A percentile compares a stretch with the other conserved stretches of the same genome.
Conservation (phyloP, 2,329 filamentous ascomycete genomes). For the Fusarium sarcochroum region DNA sequence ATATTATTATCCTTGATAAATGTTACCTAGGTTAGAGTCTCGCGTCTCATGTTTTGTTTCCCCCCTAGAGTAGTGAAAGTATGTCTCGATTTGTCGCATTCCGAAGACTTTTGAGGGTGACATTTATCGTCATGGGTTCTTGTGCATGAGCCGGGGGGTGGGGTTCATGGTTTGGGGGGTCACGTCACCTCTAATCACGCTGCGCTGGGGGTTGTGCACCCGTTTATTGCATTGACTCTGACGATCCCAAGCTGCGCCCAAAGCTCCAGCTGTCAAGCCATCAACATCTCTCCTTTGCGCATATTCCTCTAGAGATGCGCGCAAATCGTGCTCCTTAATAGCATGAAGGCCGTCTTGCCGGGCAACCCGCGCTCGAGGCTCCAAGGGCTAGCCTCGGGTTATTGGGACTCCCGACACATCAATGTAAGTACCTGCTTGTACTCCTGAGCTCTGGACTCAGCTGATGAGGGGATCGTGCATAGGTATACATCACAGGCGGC, state of each 20-base stretch:
- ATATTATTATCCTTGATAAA: no score
- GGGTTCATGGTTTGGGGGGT: constrained; percentile 12
- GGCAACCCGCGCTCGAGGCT: constrained; percentile 83
- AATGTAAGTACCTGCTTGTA: constrained; percentile 67
- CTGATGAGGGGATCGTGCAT: constrained; percentile 29
- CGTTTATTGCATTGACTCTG: constrained; percentile 40
- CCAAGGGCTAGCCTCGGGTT: constrained; percentile 80
- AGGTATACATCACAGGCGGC: constrained; percentile 92
- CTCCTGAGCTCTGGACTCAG: constrained; percentile 8
- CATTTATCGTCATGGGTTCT: constrained; percentile 21
- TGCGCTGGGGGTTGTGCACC: constrained; percentile 2
- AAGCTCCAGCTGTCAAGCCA: constrained; percentile 15
- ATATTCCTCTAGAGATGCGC: constrained; percentile 41
- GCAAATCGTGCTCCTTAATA: constrained; percentile 53
- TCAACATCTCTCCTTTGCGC: constrained; percentile 12
- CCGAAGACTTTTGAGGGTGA: constrained; percentile 3
- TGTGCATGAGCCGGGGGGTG: constrained; percentile 18
- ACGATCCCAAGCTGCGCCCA: constrained; percentile 25
- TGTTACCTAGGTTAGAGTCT: no score
- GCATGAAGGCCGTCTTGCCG: constrained; percentile 84
- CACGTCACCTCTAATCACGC: constrained; percentile 42
- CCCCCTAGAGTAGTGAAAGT: no score
- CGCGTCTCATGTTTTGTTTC: no score
- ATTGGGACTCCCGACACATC: constrained; percentile 80
- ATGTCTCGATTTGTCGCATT: neutral